phyloP scores from a whole-genome alignment of 768 basidiomycete genomes.

The Rubroboletus pulcherrimus region DNA sequence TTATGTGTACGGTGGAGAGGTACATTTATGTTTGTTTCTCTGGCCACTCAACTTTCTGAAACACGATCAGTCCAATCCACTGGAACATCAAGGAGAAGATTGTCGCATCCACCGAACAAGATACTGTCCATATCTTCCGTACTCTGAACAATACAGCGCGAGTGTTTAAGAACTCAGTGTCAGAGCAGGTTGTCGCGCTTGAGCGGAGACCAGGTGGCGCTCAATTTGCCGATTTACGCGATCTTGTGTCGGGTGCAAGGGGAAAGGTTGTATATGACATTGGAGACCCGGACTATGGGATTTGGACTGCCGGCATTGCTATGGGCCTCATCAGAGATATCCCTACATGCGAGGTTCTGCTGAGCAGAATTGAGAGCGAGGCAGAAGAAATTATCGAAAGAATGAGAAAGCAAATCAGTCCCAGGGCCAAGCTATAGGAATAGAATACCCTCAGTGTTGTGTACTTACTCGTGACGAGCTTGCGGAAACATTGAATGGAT shows the following conservation, averaged over 20 bases:
- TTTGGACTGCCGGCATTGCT: constrained; percentile 71
- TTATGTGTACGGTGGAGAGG: constrained; percentile 90
- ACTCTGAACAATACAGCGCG: constrained; percentile 79
- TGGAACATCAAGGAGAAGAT: constrained; percentile 89
- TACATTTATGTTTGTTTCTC: constrained; percentile 24
- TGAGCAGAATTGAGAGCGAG: constrained; percentile 68
- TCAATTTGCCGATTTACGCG: constrained; percentile 80
- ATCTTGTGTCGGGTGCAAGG: constrained; percentile 70
- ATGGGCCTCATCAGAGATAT: constrained; percentile 79
- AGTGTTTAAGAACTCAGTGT: constrained; percentile 83
- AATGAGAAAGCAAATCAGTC: constrained; percentile 31
- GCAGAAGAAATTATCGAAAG: constrained; percentile 62
- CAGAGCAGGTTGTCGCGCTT: constrained; percentile 79
- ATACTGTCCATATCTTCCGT: constrained; percentile 88
- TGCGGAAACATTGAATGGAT: neutral
- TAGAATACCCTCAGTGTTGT: neutral
- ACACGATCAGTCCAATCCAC: constrained; percentile 69
- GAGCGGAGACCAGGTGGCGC: constrained; percentile 80
- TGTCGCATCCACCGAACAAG: constrained; percentile 74
- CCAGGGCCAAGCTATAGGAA: constrained; percentile 21
- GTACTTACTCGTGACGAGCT: neutral
- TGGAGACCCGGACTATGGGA: constrained; percentile 84
- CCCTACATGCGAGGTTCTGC: constrained; percentile 72
- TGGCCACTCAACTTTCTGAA: neutral
- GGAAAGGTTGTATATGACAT: constrained; percentile 74